Conservation (phyloP, 192 early-diverging fungal genomes). For the Coemansia sp. region DNA sequence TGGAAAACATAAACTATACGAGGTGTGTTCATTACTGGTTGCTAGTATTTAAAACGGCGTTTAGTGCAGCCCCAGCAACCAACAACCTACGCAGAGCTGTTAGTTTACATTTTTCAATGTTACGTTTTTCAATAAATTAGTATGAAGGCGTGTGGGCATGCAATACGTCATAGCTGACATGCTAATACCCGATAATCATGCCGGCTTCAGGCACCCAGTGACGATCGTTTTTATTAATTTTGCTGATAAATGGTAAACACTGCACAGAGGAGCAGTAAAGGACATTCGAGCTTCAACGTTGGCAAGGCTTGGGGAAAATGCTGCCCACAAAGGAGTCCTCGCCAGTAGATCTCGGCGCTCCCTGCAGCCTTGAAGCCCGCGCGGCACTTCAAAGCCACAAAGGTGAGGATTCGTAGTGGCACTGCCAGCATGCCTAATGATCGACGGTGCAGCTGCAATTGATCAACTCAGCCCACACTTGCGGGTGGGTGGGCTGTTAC, state of each 20-base stretch:
- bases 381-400: slow-evolving; percentile 1
- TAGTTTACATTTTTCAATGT: not conserved
- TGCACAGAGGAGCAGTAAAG: not conserved
- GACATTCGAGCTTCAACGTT: not conserved
- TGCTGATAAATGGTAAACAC: not conserved
- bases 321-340: not conserved
- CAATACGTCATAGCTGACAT: not conserved
- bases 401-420: not conserved
- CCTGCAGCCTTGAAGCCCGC: not conserved
- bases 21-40: not conserved
- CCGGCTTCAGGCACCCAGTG: not conserved
- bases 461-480: not conserved
- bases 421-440: not conserved
- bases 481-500: not conserved
- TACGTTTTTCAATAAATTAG: not conserved
- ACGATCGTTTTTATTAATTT: not conserved
- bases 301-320: not conserved
- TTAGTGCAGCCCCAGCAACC: not conserved
- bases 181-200: not conserved
- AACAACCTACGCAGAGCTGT: not conserved
- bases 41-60: not conserved
- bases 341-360: not conserved
- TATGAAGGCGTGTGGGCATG: not conserved
- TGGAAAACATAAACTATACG: not conserved
- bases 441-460: not conserved